These are phyloP conservation scores for Yarrowia sp. DNA, from an alignment of 805 yeast genomes.

Conservation along the genomic window DNA sequence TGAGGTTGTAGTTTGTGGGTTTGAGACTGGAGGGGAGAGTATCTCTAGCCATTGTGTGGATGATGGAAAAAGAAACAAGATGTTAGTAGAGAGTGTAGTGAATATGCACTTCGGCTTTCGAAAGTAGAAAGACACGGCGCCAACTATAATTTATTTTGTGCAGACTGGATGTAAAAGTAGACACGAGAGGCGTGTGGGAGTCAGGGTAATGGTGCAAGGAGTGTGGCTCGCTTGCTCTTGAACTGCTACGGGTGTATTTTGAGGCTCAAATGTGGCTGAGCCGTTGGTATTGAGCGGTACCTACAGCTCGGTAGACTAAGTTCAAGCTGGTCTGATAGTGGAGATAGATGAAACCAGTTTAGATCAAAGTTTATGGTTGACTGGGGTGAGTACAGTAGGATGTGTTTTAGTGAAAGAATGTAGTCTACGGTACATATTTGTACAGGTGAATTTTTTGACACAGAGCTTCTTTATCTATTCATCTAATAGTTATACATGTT, in stretches of 20 bases:
- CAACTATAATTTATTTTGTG: constrained; percentile 17
- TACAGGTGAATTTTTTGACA: too few relatives aligned
- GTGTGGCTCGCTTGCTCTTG: not conserved
- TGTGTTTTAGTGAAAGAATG: too few relatives aligned
- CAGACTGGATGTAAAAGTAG: constrained; percentile 8
- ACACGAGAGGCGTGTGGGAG: not conserved
- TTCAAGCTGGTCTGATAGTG: constrained; percentile 11
- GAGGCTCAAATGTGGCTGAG: too few relatives aligned
- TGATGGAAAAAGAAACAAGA: not conserved
- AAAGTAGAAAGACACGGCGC: constrained; percentile 15
- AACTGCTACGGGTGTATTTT: not conserved
- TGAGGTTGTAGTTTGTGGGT: constrained; percentile 77
- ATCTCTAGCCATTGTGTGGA: constrained; percentile 47
- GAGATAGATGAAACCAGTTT: constrained; percentile 11
- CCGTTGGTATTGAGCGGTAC: too few relatives aligned
- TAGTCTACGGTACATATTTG: too few relatives aligned
- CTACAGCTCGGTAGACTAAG: not conserved
- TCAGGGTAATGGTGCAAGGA: not conserved
- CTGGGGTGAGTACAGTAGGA: too few relatives aligned
- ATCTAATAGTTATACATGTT: not conserved
- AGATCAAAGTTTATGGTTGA: constrained; percentile 16
- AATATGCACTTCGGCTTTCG: constrained; percentile 28
- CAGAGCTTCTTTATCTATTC: not conserved
- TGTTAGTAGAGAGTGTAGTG: not conserved
- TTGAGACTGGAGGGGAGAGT: constrained; percentile 69